Evolutionary conservation across 2,329 filamentous ascomycete genomes (phyloP), one percentile per base, ranked within the genome.

Genomic region (Botrytis medusae): DNA sequence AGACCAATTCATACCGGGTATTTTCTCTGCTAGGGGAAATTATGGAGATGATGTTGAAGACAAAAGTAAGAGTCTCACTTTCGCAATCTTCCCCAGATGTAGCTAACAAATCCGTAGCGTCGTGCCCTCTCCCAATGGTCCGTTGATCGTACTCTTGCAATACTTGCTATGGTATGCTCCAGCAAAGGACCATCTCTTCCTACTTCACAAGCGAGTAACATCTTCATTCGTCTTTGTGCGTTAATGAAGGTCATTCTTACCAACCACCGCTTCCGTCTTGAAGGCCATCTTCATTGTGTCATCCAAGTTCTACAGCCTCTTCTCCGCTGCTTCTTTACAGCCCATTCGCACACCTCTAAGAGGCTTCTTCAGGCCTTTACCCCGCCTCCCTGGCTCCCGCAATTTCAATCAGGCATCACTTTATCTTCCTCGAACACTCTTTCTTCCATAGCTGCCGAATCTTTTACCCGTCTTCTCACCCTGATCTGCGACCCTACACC

Each of bases 231-330:
- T 61, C 76, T 81, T 25, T 90, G 86, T 81, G 85, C 84, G 71
- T 82, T 91, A 14, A 82, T 89, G 32, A 87, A 89, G 72, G 82
- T 84, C 34, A 82, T 91, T 54, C 86, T 91, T 78, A 86, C 86
- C 78, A 87, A 88, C 65, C 88, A 91, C 79, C 84, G 89, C 7
- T 83, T 89, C 61, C 88, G 89, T 16, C 83, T 91, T 2, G 86
- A 90, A 77, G 89, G 88, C 2, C 89, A 89, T 75, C 88, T 89
- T 77, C 89, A 90, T 77, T 82, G 91, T 62, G 83, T 91, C 8
- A 81, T 90, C 64, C 81, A 84, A 51, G 81, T 85, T 3, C 82
- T 91, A 73, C 87, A 90, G 77, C 81, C 85, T 5, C 85, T 91
- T n/a, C 84, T 91, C 51, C 82, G 82, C 34, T 84, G 84, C 51